Base-by-base conservation (phyloP, 768 basidiomycete genomes). In the Boletus rubroflammeus region DNA sequence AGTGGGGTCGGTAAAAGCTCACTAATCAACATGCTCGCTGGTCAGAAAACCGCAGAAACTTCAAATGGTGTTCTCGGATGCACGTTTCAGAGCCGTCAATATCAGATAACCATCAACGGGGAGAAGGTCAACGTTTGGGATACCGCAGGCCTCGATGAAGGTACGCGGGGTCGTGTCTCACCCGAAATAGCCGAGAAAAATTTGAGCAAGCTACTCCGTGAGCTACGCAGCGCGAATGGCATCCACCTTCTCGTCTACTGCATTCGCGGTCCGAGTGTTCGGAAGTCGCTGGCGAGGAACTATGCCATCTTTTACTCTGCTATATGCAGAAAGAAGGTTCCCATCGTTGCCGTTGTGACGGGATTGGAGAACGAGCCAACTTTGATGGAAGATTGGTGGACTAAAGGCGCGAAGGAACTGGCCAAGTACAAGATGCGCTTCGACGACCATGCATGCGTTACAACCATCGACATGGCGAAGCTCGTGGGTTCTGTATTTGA, bases 1-100 rank as follows among this genome's bases (percentile, higher is more conserved):
- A 69, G 70, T 3, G 77, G 77, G 15, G 56, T 71, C 3, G 72
- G 73, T 13, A 78, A 79, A 59, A 78, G 77, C 53, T 75, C 74
- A 3, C 55, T 78, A 2, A 61, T 79, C 45, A 78, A 78, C 61
- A 69, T 78, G 72, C 56, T 78, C 19, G 61, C 61, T 28, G 71
- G 68, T 26, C 15, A 43, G 5, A 55, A 68, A 11, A 54, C 51
- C 1, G 76, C 76, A 0, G 29, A 52, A 6, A 67, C 68, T 4
- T 75, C 74, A 6, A 65, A 58, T 38, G 58, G 64, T 9, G 70
- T 61, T 7, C 51, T 54, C 0, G 73, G 76, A 5, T 75, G 70
- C 60, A 79, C 78, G 1, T 72, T 77, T 32, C 43, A 66, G 23
- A 67, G 57, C 47, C 56, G 45, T 10, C 51, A 41, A 1, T 68